Evolutionary conservation across 345 rosid species (phyloP), one percentile per base, ranked within the genome.

Genomic region (Psidium friedrichsthalianum): DNA sequence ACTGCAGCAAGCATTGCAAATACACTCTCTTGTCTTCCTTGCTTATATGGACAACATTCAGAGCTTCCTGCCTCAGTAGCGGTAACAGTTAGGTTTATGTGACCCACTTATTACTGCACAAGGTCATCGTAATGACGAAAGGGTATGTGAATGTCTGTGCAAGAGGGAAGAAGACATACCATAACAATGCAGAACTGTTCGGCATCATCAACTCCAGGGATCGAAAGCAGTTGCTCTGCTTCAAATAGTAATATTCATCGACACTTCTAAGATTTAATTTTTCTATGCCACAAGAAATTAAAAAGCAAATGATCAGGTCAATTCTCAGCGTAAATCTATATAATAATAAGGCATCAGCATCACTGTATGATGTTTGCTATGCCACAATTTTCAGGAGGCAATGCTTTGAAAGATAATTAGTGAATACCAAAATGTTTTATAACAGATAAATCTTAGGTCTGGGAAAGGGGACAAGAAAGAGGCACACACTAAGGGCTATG

Each of bases 1-100:
- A 97, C 99, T 56, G 99, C 99, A 87, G 99, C 93, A 87, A 97
- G 96, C 98, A 96, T 96, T 84, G 98, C 94, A 85, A 96, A 97
- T 14, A 95, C 98, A 90, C 93, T 95, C 84, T 97, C 98, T 87
- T 97, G 90, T 97, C 96, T 90, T 95, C 98, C 92, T 94, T 92
- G 93, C 93, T 95, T 84, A 96, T 95, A 91, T 97, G 99, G 88
- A 97, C 99, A 92, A 92, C 86, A 90, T 97, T 96, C 86, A 97
- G 90, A 87, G 99, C 99, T 91, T 97, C 99, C 99, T 97, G 90
- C 83, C 85, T 88, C 82, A 86, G 76, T 84, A 86, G 86, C 74
- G 86, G 83, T 40, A 36, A 86, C 24, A 44, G 36, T 29, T 51
- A 59, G 81, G 44, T 80, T 83, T 24, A 56, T 29, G 32, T 5